Evolutionary conservation across 2,329 filamentous ascomycete genomes (phyloP).

Genomic region (Pseudogymnoascus sp.): DNA sequence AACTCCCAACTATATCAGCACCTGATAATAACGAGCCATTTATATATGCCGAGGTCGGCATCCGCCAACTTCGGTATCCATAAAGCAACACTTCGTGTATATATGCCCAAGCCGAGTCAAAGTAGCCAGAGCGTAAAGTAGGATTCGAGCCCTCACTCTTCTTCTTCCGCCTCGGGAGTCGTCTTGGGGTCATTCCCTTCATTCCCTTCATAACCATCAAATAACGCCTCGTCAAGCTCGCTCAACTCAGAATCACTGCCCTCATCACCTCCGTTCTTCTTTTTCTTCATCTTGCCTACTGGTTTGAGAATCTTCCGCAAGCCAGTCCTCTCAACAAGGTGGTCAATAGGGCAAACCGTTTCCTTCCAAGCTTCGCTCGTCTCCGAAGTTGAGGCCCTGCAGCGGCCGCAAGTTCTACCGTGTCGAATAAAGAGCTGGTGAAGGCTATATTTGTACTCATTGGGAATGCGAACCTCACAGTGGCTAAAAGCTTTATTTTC

Average conservation of each 20-base stretch:
- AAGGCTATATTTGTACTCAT: constrained; percentile 47
- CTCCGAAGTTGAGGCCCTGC: constrained; percentile 44
- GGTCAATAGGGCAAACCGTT: constrained; percentile 53
- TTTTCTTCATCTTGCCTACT: constrained; percentile 21
- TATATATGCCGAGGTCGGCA: not conserved
- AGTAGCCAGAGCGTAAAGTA: not conserved
- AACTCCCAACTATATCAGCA: not conserved
- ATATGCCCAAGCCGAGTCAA: not conserved
- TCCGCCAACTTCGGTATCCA: not conserved
- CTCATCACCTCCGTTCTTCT: constrained; percentile 15
- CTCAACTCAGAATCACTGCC: constrained; percentile 13
- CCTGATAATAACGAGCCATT: not conserved
- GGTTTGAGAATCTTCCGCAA: constrained; percentile 39
- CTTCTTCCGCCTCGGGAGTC: not conserved
- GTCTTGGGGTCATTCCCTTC: not conserved
- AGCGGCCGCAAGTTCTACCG: constrained; percentile 42
- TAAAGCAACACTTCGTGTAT: not conserved
- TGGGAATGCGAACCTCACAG: constrained; percentile 44
- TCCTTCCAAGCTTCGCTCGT: constrained; percentile 56
- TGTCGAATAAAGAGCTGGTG: constrained; percentile 50
- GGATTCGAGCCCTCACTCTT: not conserved
- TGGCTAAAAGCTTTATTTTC: constrained; percentile 45
- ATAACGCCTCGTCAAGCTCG: not conserved
- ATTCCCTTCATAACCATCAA: not conserved
- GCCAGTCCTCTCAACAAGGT: constrained; percentile 51